Evolutionary conservation across 306 rosid genomes (phyloP), one percentile per base, ranked within the genome.

Genomic region (Hippophae tibetana): DNA sequence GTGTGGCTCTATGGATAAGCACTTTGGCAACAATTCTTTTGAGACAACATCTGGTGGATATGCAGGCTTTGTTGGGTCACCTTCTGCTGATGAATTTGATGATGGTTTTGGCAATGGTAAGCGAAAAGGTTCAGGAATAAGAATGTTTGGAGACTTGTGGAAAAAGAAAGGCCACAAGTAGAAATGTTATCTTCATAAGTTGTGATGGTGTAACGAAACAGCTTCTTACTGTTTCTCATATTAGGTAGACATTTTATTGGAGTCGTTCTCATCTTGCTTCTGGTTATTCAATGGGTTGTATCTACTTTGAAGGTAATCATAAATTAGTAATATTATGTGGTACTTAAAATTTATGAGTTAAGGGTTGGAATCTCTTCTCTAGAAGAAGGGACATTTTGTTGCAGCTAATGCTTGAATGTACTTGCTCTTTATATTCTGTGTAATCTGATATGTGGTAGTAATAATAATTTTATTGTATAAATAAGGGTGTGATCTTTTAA

Each of bases 1-100:
- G 72, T 85, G 94, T 64, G 94, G 89, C 23, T 85, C 96, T 40
- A 85, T 85, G 94, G 94, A 89, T 47, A 89, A 89, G 68, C 94
- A 89, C 63, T 83, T 85, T 43, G 81, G 77, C 23, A 77, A 86
- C 40, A 73, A 75, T 18, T 2, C 38, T 31, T 75, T 73, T 59
- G 89, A 81, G 70, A 63, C 89, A 27, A 76, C 85, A 52, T 73
- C 74, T 51, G 86, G 81, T 52, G 85, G 87, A 63, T 80, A 81
- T 56, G 64, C 74, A n/a, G 79, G 85, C 41, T 85, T 76, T 65
- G 83, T 82, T 44, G 90, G 86, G 13, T 87, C 89, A 50, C 95
- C 89, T 31, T 31, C 38, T 5, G 81, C 71, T 64, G 77, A 82
- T 72, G 94, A 79, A 43, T 54, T 83, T 58, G 89, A 81, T 58